phyloP scores from a whole-genome alignment of 768 basidiomycete species.

The Epithele typhae region DNA sequence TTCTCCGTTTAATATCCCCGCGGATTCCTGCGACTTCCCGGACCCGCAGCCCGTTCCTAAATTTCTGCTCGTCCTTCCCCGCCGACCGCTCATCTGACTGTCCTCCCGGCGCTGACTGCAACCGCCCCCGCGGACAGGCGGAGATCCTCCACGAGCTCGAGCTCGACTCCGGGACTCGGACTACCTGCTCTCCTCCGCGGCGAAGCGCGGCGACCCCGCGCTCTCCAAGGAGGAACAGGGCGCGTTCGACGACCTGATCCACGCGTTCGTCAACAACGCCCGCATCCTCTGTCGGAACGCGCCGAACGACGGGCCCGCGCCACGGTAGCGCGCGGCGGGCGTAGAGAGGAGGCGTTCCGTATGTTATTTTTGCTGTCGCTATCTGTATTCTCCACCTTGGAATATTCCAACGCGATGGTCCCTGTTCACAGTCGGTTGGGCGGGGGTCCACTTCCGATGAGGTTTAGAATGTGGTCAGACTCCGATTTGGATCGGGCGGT shows the following conservation, averaged over 20 bases:
- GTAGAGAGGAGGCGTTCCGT: too few relatives aligned
- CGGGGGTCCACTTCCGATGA: too few relatives aligned
- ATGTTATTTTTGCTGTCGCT: too few relatives aligned
- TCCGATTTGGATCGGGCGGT: too few relatives aligned
- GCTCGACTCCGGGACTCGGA: constrained; percentile 76
- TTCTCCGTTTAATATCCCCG: neutral
- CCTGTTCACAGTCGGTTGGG: too few relatives aligned
- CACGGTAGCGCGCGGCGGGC: too few relatives aligned
- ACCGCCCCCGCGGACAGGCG: constrained; percentile 33
- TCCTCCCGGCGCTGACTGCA: neutral
- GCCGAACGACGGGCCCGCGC: neutral
- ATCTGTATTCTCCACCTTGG: too few relatives aligned
- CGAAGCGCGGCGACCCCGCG: constrained; percentile 59
- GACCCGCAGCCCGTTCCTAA: too few relatives aligned
- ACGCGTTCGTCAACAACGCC: constrained; percentile 90
- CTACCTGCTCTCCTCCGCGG: constrained; percentile 66
- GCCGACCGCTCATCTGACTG: too few relatives aligned
- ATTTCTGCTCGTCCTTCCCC: neutral
- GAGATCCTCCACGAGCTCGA: constrained; percentile 84
- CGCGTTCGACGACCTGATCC: constrained; percentile 88
- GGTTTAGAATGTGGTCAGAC: too few relatives aligned
- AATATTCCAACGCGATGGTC: too few relatives aligned
- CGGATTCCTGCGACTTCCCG: neutral
- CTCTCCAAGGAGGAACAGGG: constrained; percentile 59
- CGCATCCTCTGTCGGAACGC: constrained; percentile 83